Conservation (phyloP, 192 early-diverging fungal species). For the Backusella tuberculispora region DNA sequence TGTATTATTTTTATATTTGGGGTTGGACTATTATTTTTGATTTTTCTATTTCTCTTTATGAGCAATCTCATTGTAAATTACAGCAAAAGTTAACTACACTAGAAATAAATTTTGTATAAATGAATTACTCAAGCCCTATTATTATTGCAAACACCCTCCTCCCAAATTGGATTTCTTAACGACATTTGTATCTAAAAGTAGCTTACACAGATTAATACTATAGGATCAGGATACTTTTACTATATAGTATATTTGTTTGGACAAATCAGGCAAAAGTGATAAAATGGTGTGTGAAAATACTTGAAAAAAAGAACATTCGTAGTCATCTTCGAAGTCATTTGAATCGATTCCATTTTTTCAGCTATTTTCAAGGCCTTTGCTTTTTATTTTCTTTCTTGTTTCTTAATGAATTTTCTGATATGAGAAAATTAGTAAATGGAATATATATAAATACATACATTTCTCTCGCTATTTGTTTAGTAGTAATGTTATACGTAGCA, state of each 20-base stretch:
- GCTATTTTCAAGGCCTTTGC: too few relatives aligned
- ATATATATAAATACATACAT: background rate
- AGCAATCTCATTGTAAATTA: too few relatives aligned
- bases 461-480: background rate
- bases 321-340: background rate
- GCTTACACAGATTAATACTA: background rate
- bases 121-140: too few relatives aligned
- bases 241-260: background rate
- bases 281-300: slow-evolving; percentile 4
- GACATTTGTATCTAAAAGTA: background rate
- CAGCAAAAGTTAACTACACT: too few relatives aligned
- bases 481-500: background rate
- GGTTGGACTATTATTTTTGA: too few relatives aligned
- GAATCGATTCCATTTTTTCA: background rate
- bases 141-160: too few relatives aligned
- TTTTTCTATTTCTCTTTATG: too few relatives aligned
- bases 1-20: too few relatives aligned
- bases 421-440: too few relatives aligned
- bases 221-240: background rate
- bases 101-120: too few relatives aligned
- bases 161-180: background rate
- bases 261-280: background rate
- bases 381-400: too few relatives aligned
- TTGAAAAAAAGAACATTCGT: background rate
- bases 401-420: too few relatives aligned